Base-by-base conservation (phyloP, 805 yeast genomes). In the Starmera quercuum region DNA sequence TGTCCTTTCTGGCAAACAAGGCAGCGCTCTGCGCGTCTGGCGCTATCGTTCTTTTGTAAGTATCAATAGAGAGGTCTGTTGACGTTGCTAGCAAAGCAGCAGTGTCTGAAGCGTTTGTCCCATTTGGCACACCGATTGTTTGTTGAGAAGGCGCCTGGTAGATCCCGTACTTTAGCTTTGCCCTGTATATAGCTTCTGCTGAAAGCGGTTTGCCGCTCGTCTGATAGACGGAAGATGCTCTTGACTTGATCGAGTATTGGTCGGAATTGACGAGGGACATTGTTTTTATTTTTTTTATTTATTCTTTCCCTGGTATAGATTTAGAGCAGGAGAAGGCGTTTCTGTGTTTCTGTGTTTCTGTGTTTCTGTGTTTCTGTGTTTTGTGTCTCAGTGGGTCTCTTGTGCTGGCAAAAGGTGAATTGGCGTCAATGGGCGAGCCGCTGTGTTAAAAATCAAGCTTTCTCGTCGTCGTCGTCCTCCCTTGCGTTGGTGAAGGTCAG, bases 71-170 rank as follows among this genome's bases (percentile, higher is more conserved):
- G 29, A 78, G 64, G 53, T 77, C 83, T 3, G 82, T 59, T 10
- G 77, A 71, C 6, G 83, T 73, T 2, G 92, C 94, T 40, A 81
- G 63, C 34, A 80, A 61, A 1, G 92, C 92, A 31, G 94, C 90
- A 6, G 82, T 73, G 51, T 78, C 86, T 12, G 84, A 71, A 20
- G 87, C 84, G 16, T 40, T 36, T 8, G 53, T 46, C 27, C 73
- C 66, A 38, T 78, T 68, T 40, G 73, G 68, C 20, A 80, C 82
- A n/a, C 90, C 88, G 6, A 76, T 58, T 9, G 67, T 58, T 4
- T 43, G 40, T 40, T 32, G 66, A 51, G 57, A 73, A 30, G 73
- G 82, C 43, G 68, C 61, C 30, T 64, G 60, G 58, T 64, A 80
- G 24, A 74, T 64, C 20, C 88, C 88, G 46, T 78, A 79, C 47